A percentile compares a stretch with the other conserved stretches of the same genome.
Evolutionary conservation across 306 rosid species (phyloP).

Genomic region (Pyrus bretschneideri): DNA sequence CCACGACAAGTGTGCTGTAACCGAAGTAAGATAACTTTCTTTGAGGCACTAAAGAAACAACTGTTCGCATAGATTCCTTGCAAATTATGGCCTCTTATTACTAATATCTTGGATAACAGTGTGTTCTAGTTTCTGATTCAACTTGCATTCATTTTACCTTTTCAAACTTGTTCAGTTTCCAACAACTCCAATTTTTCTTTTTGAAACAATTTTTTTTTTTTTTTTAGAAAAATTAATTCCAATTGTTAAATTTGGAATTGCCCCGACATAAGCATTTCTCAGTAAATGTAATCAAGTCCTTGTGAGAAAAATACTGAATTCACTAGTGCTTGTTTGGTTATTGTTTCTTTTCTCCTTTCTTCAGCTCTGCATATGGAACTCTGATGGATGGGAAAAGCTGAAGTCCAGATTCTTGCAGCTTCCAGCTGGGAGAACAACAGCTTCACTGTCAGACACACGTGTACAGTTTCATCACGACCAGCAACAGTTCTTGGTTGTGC

Average conservation of each 20-base stretch:
- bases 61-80: background rate
- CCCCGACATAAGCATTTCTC: background rate
- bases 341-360: background rate
- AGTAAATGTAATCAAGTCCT: background rate
- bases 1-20: background rate
- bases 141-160: background rate
- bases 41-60: background rate
- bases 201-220: background rate
- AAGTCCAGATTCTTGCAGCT: slow-evolving; percentile 71
- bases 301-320: background rate
- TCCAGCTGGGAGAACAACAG: slow-evolving; percentile 73
- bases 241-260: background rate
- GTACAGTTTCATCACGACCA: slow-evolving; percentile 97
- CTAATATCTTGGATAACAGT: background rate
- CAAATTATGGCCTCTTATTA: background rate
- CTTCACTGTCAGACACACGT: slow-evolving; percentile 72
- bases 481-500: slow-evolving; percentile 74
- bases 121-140: background rate
- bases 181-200: background rate
- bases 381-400: slow-evolving; percentile 97
- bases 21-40: background rate
- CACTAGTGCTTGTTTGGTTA: background rate
- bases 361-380: slow-evolving; percentile 83
- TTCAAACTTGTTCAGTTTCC: background rate
- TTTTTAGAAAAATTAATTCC: background rate